Conservation (phyloP, 164 flowering plant genomes). For the Piper betle region DNA sequence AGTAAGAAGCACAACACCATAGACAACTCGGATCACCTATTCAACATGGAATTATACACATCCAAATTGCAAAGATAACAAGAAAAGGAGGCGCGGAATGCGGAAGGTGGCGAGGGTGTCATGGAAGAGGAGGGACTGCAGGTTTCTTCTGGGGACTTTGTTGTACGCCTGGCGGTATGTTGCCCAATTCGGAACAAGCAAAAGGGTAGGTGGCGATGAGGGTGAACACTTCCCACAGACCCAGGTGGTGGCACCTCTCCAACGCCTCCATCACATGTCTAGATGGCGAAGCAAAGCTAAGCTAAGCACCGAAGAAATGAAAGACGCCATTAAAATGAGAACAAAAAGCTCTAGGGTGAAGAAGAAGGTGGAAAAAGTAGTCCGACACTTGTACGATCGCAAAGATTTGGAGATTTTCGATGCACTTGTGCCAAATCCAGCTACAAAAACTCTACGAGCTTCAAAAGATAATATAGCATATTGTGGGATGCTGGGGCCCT, state of each 20-base stretch:
- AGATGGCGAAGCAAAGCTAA: too few relatives aligned
- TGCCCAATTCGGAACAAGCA: constrained; percentile 62
- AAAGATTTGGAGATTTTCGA: too few relatives aligned
- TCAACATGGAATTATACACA: not conserved
- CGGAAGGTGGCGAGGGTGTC: constrained; percentile 63
- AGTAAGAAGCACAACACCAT: not conserved
- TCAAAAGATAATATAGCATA: too few relatives aligned
- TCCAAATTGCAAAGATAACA: not conserved
- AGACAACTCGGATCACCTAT: not conserved
- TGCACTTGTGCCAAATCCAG: too few relatives aligned
- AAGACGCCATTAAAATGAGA: too few relatives aligned
- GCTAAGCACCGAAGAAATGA: too few relatives aligned
- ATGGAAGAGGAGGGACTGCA: constrained; percentile 55
- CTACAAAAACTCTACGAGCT: too few relatives aligned
- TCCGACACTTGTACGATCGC: too few relatives aligned
- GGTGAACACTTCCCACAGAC: constrained; percentile 26
- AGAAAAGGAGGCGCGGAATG: constrained; percentile 7
- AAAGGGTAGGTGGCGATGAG: constrained; percentile 29
- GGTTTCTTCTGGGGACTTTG: constrained; percentile 47
- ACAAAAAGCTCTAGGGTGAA: too few relatives aligned
- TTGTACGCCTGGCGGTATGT: constrained; percentile 36
- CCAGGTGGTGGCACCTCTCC: constrained; percentile 47
- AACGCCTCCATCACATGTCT: constrained; percentile 1
- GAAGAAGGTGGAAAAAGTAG: too few relatives aligned
- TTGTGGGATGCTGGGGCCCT: too few relatives aligned